phyloP scores from a whole-genome alignment of 2,329 filamentous ascomycete species.

The Diplodia sapinea region DNA sequence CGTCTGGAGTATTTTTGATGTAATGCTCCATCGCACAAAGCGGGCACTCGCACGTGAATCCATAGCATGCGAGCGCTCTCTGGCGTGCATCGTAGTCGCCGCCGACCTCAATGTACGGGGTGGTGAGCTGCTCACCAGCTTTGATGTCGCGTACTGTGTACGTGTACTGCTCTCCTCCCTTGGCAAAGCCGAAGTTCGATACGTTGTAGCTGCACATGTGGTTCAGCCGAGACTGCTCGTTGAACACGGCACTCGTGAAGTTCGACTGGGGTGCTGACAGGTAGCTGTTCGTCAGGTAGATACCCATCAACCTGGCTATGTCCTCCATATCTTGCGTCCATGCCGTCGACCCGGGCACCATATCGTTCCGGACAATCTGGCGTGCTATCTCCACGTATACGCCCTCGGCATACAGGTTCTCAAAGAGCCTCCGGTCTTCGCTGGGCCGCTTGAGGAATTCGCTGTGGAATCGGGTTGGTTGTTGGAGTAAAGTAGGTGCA shows the following conservation, averaged over 20 bases:
- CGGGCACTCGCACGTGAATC: constrained; percentile 1
- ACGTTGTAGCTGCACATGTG: constrained; percentile 5
- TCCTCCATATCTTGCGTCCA: neutral
- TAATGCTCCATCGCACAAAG: constrained; percentile 4
- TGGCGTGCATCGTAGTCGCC: neutral
- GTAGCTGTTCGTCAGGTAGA: constrained; percentile 8
- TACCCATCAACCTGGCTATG: neutral
- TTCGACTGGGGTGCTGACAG: neutral
- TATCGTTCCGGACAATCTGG: neutral
- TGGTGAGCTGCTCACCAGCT: constrained; percentile 7
- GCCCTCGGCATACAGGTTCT: neutral
- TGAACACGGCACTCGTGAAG: neutral
- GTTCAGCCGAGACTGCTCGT: neutral
- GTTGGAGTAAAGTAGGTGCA: no score
- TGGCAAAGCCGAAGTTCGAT: neutral
- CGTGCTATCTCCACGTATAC: neutral
- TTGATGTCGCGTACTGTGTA: neutral
- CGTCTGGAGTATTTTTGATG: neutral
- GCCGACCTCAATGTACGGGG: neutral
- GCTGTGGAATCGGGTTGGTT: neutral
- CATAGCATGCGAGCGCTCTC: neutral
- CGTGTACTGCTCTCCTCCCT: neutral
- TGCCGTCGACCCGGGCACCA: neutral
- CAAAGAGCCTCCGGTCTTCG: neutral
- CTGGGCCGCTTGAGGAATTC: neutral